phyloP scores from a whole-genome alignment of 1,139 yeast species.

The Scheffersomyces segobiensis region DNA sequence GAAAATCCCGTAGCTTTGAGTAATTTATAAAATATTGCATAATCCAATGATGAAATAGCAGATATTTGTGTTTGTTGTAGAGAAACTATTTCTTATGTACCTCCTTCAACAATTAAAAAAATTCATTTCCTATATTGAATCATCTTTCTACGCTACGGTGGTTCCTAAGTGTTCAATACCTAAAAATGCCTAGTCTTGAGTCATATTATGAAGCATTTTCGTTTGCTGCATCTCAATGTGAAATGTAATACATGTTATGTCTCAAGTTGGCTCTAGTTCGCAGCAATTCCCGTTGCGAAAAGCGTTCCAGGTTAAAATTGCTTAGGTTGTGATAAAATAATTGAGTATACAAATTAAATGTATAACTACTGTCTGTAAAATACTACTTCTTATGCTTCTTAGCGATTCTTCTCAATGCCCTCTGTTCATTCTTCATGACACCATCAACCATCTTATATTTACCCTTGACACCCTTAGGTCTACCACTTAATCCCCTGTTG shows the following conservation, averaged over 20 bases:
- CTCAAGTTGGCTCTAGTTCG: not conserved
- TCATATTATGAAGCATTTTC: not conserved
- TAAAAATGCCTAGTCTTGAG: too few relatives aligned
- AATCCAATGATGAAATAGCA: not conserved
- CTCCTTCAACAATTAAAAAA: too few relatives aligned
- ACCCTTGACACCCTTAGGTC: conserved; percentile 97
- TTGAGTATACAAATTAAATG: conserved; percentile 10
- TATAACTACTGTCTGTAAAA: conserved; percentile 5
- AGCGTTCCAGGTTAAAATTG: not conserved
- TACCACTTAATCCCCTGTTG: conserved; percentile 85
- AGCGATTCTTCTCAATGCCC: conserved; percentile 87
- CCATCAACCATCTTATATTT: conserved; percentile 99
- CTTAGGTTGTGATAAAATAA: not conserved
- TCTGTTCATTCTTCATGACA: conserved; percentile 92
- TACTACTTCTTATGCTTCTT: conserved; percentile 65
- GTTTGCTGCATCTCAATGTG: not conserved
- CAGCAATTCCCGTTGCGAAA: not conserved
- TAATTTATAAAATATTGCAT: not conserved
- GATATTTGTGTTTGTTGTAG: too few relatives aligned
- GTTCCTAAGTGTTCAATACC: not conserved
- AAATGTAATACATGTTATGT: not conserved
- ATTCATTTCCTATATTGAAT: too few relatives aligned
- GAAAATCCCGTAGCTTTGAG: not conserved
- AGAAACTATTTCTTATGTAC: too few relatives aligned
- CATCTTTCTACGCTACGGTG: too few relatives aligned